Evolutionary conservation across 805 yeast species (phyloP), one percentile per base, ranked within the genome.

Genomic region (Kurtzmaniella fragi): DNA sequence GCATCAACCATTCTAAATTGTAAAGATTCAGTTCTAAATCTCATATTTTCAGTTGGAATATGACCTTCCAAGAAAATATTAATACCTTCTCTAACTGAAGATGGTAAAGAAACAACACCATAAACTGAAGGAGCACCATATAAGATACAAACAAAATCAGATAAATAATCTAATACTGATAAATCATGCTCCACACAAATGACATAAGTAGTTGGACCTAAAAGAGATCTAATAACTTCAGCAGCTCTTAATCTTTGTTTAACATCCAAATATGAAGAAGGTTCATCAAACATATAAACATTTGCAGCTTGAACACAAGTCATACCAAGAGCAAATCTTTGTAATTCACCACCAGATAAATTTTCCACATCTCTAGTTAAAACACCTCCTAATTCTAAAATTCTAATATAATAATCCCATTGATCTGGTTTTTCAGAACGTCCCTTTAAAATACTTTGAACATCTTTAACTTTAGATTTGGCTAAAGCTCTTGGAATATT

Each of bases 211-310:
- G 89, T 78, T 34, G 91, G 78, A 42, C 67, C 73, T 55, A 93
- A 73, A 49, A 93, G 70, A 14, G 93, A 81, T 68, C 99, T 83
- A 53, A 93, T 93, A 58, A 88, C 84, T 63, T 80, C 81, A 42
- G 99, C 99, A 41, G 99, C 99, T 55, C 93, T 85, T 66, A 93
- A 78, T 80, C 99, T 91, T 71, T 93, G 99, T 70, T 93, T 93
- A 50, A 93, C 98, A 77, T 93, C 99, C 64, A 93, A 72, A 69
- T 93, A 93, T 9, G 99, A 93, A 14, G 98, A 90, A 34, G 99
- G 99, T 73, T 93, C 99, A 70, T 93, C 99, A 66, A 93, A 93
- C 99, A 93, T 93, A 70, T 93, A 93, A 33, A 93, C 98, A 53
- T 88, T 85, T 41, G 98, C 98, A 26, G 71, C 73, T 69, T 91